These are phyloP conservation scores for Prototheca stagnorum DNA, from an alignment of 163 green algal species.

Conservation along the genomic window DNA sequence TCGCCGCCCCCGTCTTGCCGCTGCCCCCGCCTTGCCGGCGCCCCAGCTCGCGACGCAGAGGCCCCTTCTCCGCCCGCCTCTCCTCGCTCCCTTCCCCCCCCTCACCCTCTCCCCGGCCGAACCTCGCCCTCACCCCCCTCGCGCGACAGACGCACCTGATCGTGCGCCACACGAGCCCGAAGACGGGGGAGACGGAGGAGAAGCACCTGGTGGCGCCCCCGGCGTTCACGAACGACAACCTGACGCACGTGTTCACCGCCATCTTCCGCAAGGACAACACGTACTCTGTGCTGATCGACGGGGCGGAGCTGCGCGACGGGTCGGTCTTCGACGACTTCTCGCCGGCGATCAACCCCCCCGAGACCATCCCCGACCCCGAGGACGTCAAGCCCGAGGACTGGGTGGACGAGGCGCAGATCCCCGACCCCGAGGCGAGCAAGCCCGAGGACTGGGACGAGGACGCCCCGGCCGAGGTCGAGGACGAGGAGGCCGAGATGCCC, in stretches of 20 bases:
- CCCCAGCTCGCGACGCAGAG: too few species aligned
- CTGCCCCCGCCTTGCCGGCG: too few species aligned
- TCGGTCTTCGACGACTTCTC: slow-evolving; percentile 61
- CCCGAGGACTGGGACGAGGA: slow-evolving; percentile 85
- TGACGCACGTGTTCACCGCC: slow-evolving; percentile 65
- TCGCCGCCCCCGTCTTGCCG: too few species aligned
- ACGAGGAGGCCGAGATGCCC: slow-evolving; percentile 44
- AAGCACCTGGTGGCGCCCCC: slow-evolving; percentile 58
- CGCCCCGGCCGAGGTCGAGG: slow-evolving; percentile 33
- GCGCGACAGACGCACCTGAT: slow-evolving; percentile 63
- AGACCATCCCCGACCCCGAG: slow-evolving; percentile 63
- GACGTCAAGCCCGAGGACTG: slow-evolving; percentile 79
- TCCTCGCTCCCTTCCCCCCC: neutral
- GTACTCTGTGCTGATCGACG: slow-evolving; percentile 69
- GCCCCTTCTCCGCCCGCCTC: too few species aligned
- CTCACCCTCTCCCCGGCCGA: neutral
- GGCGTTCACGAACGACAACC: slow-evolving; percentile 30
- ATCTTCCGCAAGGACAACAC: slow-evolving; percentile 38
- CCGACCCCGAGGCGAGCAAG: slow-evolving; percentile 71
- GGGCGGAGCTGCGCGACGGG: slow-evolving; percentile 43
- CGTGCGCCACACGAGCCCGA: slow-evolving; percentile 47
- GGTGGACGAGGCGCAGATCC: slow-evolving; percentile 62
- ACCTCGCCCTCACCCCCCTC: too few species aligned
- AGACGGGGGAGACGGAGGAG: slow-evolving; percentile 54
- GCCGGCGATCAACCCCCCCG: slow-evolving; percentile 62